Base-by-base conservation (phyloP, 2,329 filamentous ascomycete species). In the Monilinia polystroma region DNA sequence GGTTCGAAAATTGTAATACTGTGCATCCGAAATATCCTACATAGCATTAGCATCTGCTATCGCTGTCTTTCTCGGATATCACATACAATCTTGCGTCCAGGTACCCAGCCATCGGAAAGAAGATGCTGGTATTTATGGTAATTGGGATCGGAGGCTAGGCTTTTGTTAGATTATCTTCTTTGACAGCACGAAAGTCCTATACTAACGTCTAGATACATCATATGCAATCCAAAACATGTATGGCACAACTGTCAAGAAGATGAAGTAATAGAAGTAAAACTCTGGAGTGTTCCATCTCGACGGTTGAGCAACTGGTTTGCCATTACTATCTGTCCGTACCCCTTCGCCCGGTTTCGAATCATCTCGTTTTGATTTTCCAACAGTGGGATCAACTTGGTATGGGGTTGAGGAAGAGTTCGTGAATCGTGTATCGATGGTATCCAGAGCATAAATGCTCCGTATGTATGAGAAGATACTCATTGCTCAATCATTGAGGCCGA, bases 151-250 rank as follows among this genome's bases (percentile, higher is more conserved):
- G 87, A 88, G 68, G 89, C 93, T 96, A 75, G 65, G 55, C 26
- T 10, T 18, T 41, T 52, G 58, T 73, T 62, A 75, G 70, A 57
- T 26, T 26, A 56, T 58, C 29, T 47, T 38, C 38, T 41, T 18
- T 49, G 8, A 11, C 20, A 56, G 18, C 54, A 43, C n/a, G 20
- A 4, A 49, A n/a, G 20, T n/a, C 5, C n/a, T 57, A 64, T 72
- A 81, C 83, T 67, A 79, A 93, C 93, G 85, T 79, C 88, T 85
- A 32, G 95, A 99, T 56, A 96, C 92, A 79, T 91, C 86, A 72
- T 93, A 91, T 12, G 90, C 89, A n/a, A 89, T 83, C 82, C 92
- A 96, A 79, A 97, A 92, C 93, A 99, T 99, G 74, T 88, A 84
- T 11, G 92, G 92, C 35, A 98, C 83, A 66, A 82, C 83, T 7